Evolutionary conservation across 371 early-diverging fungal genomes (phyloP).

Genomic region (Zychaea mexicana): DNA sequence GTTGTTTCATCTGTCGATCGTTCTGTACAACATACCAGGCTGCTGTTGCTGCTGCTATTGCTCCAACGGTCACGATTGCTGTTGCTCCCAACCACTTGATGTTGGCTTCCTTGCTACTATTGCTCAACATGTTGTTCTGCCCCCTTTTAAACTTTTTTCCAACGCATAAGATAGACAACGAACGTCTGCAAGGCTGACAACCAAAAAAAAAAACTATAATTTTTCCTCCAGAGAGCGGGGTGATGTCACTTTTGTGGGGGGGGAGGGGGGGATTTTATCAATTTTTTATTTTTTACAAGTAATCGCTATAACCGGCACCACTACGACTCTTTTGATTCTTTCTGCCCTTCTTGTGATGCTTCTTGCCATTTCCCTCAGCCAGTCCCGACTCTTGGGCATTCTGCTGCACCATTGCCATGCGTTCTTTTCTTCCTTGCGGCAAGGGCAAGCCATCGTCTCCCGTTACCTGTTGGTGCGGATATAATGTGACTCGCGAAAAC

Average conservation of each 20-base stretch:
- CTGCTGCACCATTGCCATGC: slow-evolving; percentile 48
- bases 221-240: too few relatives aligned
- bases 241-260: not conserved
- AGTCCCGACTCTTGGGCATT: slow-evolving; percentile 33
- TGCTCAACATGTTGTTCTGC: too few relatives aligned
- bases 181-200: too few relatives aligned
- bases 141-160: too few relatives aligned
- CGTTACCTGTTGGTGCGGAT: slow-evolving; percentile 58
- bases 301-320: slow-evolving; percentile 56
- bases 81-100: too few relatives aligned
- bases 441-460: slow-evolving; percentile 52
- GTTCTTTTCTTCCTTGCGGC: slow-evolving; percentile 42
- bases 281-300: not conserved
- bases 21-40: slow-evolving; percentile 35
- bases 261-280: not conserved
- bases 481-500: slow-evolving; percentile 62
- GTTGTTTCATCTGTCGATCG: slow-evolving; percentile 30
- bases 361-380: slow-evolving; percentile 44
- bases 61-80: too few relatives aligned
- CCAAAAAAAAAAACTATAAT: too few relatives aligned
- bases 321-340: slow-evolving; percentile 74
- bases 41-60: too few relatives aligned
- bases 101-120: not conserved
- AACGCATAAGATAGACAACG: too few relatives aligned
- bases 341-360: slow-evolving; percentile 84